Conservation (phyloP, 441 rosid genomes). For the Lagerstroemia fauriei region DNA sequence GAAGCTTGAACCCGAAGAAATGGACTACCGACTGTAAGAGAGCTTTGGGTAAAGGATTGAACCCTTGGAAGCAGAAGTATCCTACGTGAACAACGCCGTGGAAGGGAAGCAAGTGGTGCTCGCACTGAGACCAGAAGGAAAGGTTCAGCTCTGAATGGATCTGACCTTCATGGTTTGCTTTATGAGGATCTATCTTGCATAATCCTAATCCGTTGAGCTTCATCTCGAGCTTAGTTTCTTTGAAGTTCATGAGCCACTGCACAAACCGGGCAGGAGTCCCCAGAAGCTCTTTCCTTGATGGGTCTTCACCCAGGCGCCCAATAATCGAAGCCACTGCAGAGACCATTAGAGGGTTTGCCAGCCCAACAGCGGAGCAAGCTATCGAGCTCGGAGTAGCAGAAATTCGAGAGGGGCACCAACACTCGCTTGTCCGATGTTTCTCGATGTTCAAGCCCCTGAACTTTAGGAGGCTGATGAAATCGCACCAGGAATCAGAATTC, state of each 20-base stretch:
- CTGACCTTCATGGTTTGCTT: conserved; percentile 36
- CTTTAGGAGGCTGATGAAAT: conserved; percentile 65
- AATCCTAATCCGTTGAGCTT: conserved; percentile 51
- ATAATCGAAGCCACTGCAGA: conserved; percentile 68
- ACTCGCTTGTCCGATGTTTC: conserved; percentile 32
- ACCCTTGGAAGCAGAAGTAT: conserved; percentile 56
- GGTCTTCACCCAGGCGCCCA: conserved; percentile 79
- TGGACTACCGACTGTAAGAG: conserved; percentile 73
- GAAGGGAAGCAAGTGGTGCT: conserved; percentile 95
- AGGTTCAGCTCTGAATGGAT: conserved; percentile 61
- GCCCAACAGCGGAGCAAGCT: conserved; percentile 38
- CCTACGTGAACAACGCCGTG: conserved; percentile 87
- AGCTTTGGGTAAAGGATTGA: conserved; percentile 47
- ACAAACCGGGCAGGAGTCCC: conserved; percentile 72
- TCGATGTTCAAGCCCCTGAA: conserved; percentile 57
- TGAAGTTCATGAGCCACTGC: conserved; percentile 84
- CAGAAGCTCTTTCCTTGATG: conserved; percentile 69
- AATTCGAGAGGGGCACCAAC: conserved; percentile 74
- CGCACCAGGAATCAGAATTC: conserved; percentile 60
- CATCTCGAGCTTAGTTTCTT: conserved; percentile 57
- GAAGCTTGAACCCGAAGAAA: conserved; percentile 89
- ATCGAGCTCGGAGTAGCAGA: conserved; percentile 40
- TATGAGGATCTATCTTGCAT: conserved; percentile 30
- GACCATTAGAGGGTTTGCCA: conserved; percentile 56
- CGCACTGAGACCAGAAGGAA: conserved; percentile 85